Conservation (phyloP, 2,329 filamentous ascomycete species). For the Phyllosticta citrichinensis region DNA sequence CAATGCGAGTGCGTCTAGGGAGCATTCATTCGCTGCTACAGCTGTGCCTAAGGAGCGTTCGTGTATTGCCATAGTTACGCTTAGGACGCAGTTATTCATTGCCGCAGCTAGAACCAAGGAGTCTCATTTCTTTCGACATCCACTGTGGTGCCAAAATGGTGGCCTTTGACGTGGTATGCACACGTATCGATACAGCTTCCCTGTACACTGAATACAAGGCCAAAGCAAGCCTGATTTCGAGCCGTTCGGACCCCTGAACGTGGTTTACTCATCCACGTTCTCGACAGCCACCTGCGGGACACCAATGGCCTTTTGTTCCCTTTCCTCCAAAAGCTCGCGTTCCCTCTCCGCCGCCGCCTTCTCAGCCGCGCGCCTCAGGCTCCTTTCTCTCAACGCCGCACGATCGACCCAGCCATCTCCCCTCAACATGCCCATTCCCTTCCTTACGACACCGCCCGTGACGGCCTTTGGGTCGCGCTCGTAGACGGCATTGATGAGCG, state of each 20-base stretch:
- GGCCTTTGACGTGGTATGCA: not conserved
- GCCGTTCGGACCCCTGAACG: too few relatives aligned
- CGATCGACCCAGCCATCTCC: conserved; percentile 70
- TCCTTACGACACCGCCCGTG: conserved; percentile 56
- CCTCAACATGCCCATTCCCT: conserved; percentile 61
- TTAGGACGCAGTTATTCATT: too few relatives aligned
- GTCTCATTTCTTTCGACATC: too few relatives aligned
- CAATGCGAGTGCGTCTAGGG: too few relatives aligned
- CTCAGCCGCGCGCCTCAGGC: conserved; percentile 4
- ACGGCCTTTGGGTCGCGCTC: conserved; percentile 61
- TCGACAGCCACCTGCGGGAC: not conserved
- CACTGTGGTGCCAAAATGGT: too few relatives aligned
- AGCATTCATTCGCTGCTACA: too few relatives aligned
- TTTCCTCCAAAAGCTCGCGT: conserved; percentile 4
- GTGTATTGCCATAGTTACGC: too few relatives aligned
- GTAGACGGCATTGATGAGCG: conserved; percentile 67
- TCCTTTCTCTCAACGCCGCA: conserved; percentile 14
- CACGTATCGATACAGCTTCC: not conserved
- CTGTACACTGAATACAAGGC: not conserved
- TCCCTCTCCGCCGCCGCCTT: conserved; percentile 14
- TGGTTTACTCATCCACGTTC: not conserved
- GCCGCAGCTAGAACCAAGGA: too few relatives aligned
- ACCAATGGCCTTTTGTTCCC: conserved; percentile 1
- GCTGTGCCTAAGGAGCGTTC: too few relatives aligned
- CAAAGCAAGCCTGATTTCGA: too few relatives aligned